These are phyloP conservation scores for Helianthus annuus DNA, from an alignment of 129 eudicot genomes.

Conservation along the genomic window DNA sequence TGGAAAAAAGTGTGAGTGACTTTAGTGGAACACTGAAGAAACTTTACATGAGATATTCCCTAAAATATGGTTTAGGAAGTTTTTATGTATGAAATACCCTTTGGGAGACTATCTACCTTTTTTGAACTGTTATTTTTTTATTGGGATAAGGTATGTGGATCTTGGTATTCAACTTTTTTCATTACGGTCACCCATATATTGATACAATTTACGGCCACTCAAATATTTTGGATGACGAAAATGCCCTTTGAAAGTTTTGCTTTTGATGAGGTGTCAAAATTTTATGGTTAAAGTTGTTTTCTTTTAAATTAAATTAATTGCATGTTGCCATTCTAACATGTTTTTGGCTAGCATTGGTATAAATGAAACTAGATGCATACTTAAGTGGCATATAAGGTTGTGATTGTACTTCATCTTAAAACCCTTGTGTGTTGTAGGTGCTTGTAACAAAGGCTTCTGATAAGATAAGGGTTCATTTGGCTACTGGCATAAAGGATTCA, in stretches of 20 bases:
- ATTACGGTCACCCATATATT: not conserved
- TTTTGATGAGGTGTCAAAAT: not conserved
- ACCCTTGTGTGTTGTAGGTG: conserved; percentile 49
- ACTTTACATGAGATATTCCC: too few relatives aligned
- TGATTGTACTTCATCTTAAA: conserved; percentile 3
- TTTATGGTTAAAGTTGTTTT: not conserved
- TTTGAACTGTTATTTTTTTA: not conserved
- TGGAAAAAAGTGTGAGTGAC: too few relatives aligned
- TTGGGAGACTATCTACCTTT: not conserved
- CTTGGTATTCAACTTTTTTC: not conserved
- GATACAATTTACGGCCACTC: conserved; percentile 1
- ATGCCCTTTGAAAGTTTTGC: not conserved
- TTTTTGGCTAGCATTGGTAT: not conserved
- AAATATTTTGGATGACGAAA: not conserved
- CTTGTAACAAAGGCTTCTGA: conserved; percentile 68
- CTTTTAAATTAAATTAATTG: not conserved
- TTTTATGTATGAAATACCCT: not conserved
- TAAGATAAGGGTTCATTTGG: conserved; percentile 65
- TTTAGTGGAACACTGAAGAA: too few relatives aligned
- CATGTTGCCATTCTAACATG: not conserved
- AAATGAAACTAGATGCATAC: not conserved
- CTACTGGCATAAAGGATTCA: conserved; percentile 70
- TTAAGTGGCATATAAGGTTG: not conserved
- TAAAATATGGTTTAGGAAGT: not conserved
- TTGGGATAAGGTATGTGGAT: not conserved